Evolutionary conservation across 208 protist species (phyloP).

Genomic region (Acanthamoeba lenticulata): DNA sequence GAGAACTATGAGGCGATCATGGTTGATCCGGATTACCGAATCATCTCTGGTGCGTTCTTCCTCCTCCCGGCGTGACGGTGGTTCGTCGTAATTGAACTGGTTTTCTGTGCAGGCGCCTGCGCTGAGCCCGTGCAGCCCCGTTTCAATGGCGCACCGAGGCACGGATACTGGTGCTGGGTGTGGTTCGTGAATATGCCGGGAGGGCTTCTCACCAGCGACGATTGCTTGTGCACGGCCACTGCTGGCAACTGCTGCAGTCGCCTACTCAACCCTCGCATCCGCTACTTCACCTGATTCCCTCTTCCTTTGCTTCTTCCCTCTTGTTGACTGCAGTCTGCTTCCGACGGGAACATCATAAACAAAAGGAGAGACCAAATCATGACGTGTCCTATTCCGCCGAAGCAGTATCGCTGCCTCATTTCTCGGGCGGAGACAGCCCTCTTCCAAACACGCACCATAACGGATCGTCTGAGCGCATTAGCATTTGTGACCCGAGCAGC

Average conservation of each 20-base stretch:
- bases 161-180: not conserved
- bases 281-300: not conserved
- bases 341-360: too few species aligned
- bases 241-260: slow-evolving; percentile 8
- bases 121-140: not conserved
- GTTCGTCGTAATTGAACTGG: not conserved
- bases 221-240: not conserved
- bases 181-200: not conserved
- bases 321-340: too few species aligned
- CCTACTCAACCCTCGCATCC: not conserved
- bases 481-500: too few species aligned
- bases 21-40: not conserved
- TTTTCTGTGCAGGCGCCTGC: not conserved
- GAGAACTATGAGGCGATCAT: not conserved
- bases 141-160: not conserved
- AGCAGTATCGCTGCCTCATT: too few species aligned
- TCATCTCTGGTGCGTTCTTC: not conserved
- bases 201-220: not conserved
- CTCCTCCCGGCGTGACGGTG: not conserved
- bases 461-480: too few species aligned
- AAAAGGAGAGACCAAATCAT: too few species aligned
- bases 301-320: not conserved
- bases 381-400: too few species aligned
- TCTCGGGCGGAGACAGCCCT: too few species aligned
- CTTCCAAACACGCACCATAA: too few species aligned